Evolutionary conservation across 1,284 basidiomycete species (phyloP).

Genomic region (Hemileia vastatrix): DNA sequence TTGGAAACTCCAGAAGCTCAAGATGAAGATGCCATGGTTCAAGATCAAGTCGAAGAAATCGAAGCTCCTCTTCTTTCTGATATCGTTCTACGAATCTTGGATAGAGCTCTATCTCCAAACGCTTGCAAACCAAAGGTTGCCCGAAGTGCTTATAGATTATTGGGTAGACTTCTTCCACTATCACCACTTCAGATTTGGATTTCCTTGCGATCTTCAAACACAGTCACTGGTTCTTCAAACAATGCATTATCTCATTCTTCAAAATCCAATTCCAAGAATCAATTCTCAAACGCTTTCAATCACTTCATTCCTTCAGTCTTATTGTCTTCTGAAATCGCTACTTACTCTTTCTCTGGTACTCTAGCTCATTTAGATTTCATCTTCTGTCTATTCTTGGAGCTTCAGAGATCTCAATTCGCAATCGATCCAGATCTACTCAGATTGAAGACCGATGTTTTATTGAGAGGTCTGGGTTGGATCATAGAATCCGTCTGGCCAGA

Average conservation of each 20-base stretch:
- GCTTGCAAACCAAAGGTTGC: constrained; percentile 31
- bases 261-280: no score
- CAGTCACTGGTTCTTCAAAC: constrained; percentile 34
- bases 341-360: constrained; percentile 28
- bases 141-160: constrained; percentile 28
- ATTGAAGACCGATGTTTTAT: constrained; percentile 32
- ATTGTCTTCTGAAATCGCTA: constrained; percentile 27
- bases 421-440: constrained; percentile 27
- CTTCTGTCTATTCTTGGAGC: constrained; percentile 32
- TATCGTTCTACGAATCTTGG: constrained; percentile 31
- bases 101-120: constrained; percentile 28
- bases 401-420: constrained; percentile 30
- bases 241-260: no score
- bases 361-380: constrained; percentile 35
- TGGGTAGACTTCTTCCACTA: constrained; percentile 32
- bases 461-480: constrained; percentile 32
- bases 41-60: constrained; percentile 30
- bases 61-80: constrained; percentile 23
- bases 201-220: constrained; percentile 35
- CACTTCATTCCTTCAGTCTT: constrained; percentile 22
- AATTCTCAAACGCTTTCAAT: no score
- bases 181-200: constrained; percentile 35
- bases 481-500: constrained; percentile 37
- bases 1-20: constrained; percentile 31
- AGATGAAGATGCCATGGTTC: constrained; percentile 26